Evolutionary conservation across 371 early-diverging fungal species (phyloP).

Genomic region (Mucor lusitanicus): DNA sequence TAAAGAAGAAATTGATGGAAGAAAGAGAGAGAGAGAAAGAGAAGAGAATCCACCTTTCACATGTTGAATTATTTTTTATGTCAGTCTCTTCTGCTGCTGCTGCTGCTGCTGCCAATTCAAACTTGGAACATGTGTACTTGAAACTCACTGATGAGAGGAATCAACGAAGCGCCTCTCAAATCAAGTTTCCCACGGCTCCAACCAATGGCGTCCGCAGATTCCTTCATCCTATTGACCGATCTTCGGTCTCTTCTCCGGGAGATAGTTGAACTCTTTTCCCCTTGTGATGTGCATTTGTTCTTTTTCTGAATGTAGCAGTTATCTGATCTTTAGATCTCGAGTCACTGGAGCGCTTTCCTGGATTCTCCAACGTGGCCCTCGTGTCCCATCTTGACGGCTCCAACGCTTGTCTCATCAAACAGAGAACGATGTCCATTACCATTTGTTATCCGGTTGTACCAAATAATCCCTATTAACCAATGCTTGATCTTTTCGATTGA

Average conservation of each 20-base stretch:
- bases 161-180: constrained; percentile 9
- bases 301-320: neutral
- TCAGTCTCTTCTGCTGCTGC: too few species aligned
- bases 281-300: neutral
- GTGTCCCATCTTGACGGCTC: too few species aligned
- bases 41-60: constrained; percentile 1
- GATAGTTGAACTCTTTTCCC: neutral
- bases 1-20: neutral
- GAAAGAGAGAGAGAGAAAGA: constrained; percentile 1
- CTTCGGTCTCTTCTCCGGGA: constrained; percentile 9
- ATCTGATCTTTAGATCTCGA: neutral
- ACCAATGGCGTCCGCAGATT: constrained; percentile 18
- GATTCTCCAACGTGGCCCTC: neutral
- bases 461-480: neutral
- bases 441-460: neutral
- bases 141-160: constrained; percentile 7
- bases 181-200: constrained; percentile 30
- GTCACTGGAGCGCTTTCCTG: neutral
- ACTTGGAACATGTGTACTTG: constrained; percentile 9
- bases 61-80: constrained; percentile 4
- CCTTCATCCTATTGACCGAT: constrained; percentile 4
- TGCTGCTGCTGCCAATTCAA: neutral
- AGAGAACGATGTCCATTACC: neutral
- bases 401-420: neutral
- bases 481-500: constrained; percentile 2